Conservation (phyloP, 2,329 filamentous ascomycete species). For the Akanthomyces uredinophilus region DNA sequence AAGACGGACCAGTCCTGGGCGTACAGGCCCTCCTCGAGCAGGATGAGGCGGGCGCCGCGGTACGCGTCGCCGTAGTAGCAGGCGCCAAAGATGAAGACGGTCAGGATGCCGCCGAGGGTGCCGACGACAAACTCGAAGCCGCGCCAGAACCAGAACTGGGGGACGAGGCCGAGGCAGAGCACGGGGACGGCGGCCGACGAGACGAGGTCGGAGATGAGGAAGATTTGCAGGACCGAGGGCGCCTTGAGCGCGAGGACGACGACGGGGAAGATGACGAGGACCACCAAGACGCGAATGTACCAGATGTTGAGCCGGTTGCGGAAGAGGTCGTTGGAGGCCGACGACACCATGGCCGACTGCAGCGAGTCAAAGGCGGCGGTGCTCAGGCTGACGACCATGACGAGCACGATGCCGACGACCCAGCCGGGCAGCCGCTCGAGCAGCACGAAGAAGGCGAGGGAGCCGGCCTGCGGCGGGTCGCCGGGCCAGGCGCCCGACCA, state of each 20-base stretch:
- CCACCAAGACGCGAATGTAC: constrained; percentile 63
- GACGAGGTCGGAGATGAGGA: constrained; percentile 75
- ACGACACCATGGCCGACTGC: constrained; percentile 81
- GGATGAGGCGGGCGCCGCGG: constrained; percentile 60
- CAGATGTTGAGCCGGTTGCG: constrained; percentile 74
- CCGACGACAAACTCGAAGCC: constrained; percentile 77
- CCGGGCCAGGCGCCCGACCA: constrained; percentile 71
- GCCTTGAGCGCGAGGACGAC: constrained; percentile 69
- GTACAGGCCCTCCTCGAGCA: constrained; percentile 70
- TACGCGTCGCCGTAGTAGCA: constrained; percentile 68
- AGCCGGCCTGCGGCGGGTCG: constrained; percentile 52
- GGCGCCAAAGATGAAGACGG: constrained; percentile 75
- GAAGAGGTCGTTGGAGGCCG: constrained; percentile 78
- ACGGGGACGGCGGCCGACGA: constrained; percentile 72
- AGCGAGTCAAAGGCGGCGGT: constrained; percentile 76
- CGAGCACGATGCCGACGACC: constrained; percentile 76
- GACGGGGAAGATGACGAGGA: constrained; percentile 68
- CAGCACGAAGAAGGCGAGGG: constrained; percentile 70
- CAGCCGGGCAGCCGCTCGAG: constrained; percentile 67
- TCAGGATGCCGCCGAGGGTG: constrained; percentile 70
- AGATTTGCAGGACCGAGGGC: constrained; percentile 73
- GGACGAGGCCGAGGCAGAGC: constrained; percentile 64
- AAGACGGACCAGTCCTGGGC: constrained; percentile 75
- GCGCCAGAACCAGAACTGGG: constrained; percentile 69
- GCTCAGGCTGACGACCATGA: constrained; percentile 73